Conservation (phyloP, 495 filamentous ascomycete genomes). For the Penicillium soppii region DNA sequence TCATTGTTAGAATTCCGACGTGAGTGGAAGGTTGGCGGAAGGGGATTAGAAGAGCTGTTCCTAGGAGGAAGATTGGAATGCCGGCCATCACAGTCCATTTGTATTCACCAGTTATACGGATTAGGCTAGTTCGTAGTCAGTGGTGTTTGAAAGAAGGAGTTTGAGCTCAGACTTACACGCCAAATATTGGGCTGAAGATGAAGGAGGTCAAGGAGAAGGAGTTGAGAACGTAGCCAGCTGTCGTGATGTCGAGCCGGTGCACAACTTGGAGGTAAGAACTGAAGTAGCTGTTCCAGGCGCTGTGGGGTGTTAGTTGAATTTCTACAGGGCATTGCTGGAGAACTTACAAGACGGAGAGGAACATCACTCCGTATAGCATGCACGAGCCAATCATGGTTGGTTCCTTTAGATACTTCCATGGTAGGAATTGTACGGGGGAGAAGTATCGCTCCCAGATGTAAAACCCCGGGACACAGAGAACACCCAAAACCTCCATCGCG, state of each 20-base stretch:
- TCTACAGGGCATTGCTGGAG: background rate
- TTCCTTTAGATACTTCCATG: constrained; percentile 53
- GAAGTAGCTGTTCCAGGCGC: constrained; percentile 60
- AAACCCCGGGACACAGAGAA: constrained; percentile 51
- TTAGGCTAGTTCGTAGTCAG: constrained; percentile 22
- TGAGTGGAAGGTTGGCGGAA: constrained; percentile 57
- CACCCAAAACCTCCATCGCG: constrained; percentile 53
- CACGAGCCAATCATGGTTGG: constrained; percentile 60
- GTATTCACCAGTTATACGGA: constrained; percentile 53
- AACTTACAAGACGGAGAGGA: constrained; percentile 58
- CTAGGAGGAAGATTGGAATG: constrained; percentile 56
- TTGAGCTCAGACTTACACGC: constrained; percentile 22
- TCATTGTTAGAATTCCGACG: constrained; percentile 65
- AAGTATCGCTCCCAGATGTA: constrained; percentile 53
- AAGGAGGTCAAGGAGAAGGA: constrained; percentile 45
- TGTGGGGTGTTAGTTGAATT: constrained; percentile 43
- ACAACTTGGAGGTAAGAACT: constrained; percentile 68
- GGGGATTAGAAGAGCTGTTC: constrained; percentile 54
- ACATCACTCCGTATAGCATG: constrained; percentile 51
- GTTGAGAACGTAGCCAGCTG: constrained; percentile 52
- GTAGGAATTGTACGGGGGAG: constrained; percentile 53
- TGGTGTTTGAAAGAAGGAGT: background rate
- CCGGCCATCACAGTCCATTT: constrained; percentile 52
- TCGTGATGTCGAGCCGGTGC: constrained; percentile 47
- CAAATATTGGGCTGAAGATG: constrained; percentile 41